Evolutionary conservation across 148 eudicot species (phyloP).

Genomic region (Limonium bicolor): DNA sequence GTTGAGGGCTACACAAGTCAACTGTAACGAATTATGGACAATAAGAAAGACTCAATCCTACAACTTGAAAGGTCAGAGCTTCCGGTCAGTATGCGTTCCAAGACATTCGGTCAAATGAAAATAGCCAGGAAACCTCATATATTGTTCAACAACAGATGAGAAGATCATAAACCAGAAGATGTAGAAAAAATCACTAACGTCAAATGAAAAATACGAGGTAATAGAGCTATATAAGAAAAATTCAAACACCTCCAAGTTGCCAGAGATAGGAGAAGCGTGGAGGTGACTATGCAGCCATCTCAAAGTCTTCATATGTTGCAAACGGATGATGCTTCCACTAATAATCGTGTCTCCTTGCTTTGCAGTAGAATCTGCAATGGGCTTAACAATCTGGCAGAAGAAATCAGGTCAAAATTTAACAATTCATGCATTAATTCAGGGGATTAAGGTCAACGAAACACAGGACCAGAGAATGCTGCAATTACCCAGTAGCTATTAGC

Average conservation of each 20-base stretch:
- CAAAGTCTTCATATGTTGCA: conserved; percentile 81
- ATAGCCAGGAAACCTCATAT: no score
- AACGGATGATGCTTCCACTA: conserved; percentile 51
- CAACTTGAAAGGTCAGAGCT: no score
- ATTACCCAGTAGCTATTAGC: conserved; percentile 89
- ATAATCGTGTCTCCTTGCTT: conserved; percentile 71
- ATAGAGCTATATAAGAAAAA: no score
- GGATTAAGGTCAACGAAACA: background rate
- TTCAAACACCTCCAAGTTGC: conserved; percentile 73
- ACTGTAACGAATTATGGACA: no score
- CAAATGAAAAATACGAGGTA: no score
- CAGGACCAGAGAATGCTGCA: conserved; percentile 1
- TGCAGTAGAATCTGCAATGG: conserved; percentile 35
- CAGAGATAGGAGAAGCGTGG: conserved; percentile 85
- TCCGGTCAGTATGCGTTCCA: no score
- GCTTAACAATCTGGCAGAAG: conserved; percentile 40
- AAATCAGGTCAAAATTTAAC: background rate
- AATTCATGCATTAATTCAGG: background rate
- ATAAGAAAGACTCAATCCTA: no score
- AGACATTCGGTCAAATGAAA: no score
- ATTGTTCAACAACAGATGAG: no score
- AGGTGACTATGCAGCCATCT: conserved; percentile 92
- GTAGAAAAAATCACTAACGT: no score
- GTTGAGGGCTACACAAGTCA: no score
- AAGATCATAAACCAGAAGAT: no score